These are phyloP conservation scores for Apiospora marii DNA, from an alignment of 2,329 filamentous ascomycete genomes.

Conservation along the genomic window DNA sequence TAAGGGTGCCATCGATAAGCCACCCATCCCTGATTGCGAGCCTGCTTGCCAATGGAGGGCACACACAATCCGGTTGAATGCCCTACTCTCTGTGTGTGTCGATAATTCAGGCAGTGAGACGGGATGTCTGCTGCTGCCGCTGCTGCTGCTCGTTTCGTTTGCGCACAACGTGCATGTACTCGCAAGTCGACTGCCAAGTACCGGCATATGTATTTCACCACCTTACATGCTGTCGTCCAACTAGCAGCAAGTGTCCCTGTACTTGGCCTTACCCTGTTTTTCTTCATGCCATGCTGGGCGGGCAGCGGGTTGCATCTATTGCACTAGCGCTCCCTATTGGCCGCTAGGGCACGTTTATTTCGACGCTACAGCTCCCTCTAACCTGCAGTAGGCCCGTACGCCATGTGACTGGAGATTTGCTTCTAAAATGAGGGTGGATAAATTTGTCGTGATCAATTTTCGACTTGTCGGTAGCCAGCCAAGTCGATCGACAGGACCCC, in stretches of 20 bases:
- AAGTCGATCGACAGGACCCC: conserved; percentile 18
- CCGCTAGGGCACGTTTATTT: conserved; percentile 41
- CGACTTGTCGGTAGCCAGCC: conserved; percentile 8
- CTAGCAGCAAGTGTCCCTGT: neutral
- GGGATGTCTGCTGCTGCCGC: neutral
- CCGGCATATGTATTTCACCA: conserved; percentile 19
- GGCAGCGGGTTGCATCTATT: conserved; percentile 17
- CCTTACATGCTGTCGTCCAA: neutral
- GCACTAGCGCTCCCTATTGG: conserved; percentile 29
- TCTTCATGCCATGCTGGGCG: conserved; percentile 14
- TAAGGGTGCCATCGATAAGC: neutral
- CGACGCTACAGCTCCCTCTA: conserved; percentile 32
- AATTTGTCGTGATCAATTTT: conserved; percentile 27
- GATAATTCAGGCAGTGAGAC: neutral
- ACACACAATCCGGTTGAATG: conserved; percentile 17
- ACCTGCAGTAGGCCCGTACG: conserved; percentile 32
- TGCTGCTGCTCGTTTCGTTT: neutral
- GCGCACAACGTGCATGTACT: conserved; percentile 13
- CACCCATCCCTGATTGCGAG: neutral
- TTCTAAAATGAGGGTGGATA: conserved; percentile 36
- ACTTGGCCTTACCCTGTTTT: neutral
- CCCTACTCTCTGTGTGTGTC: conserved; percentile 6
- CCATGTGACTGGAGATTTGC: conserved; percentile 36
- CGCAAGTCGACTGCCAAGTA: conserved; percentile 16
- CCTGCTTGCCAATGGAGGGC: conserved; percentile 9